phyloP scores from a whole-genome alignment of 2,329 filamentous ascomycete genomes.

The Fusarium haematococcum region DNA sequence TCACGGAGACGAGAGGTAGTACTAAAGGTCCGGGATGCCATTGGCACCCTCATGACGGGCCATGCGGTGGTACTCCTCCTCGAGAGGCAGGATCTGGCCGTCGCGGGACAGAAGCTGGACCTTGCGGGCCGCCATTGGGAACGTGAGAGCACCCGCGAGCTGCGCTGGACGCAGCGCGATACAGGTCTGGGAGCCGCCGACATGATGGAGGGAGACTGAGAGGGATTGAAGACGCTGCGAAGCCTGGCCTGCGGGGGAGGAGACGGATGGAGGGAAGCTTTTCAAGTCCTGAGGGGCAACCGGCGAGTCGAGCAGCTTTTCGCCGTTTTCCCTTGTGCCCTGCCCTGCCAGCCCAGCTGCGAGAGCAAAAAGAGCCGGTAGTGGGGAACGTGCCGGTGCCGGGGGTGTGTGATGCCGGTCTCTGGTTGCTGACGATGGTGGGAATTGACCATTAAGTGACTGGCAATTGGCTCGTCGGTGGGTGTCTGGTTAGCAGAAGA shows the following conservation, averaged over 20 bases:
- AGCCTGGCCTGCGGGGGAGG: slow-evolving; percentile 40
- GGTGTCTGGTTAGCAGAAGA: slow-evolving; percentile 13
- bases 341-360: slow-evolving; percentile 5
- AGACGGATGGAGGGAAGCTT: background rate
- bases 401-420: slow-evolving; percentile 20
- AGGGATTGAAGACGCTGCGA: slow-evolving; percentile 16
- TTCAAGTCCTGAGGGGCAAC: slow-evolving; percentile 17
- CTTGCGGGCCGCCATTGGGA: slow-evolving; percentile 44
- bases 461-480: slow-evolving; percentile 35
- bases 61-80: slow-evolving; percentile 29
- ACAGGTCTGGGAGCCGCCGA: slow-evolving; percentile 51
- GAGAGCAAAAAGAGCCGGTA: slow-evolving; percentile 22
- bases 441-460: slow-evolving; percentile 41
- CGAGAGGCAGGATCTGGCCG: slow-evolving; percentile 23
- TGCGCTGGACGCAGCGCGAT: slow-evolving; percentile 54
- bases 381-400: slow-evolving; percentile 22
- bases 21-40: slow-evolving; percentile 52
- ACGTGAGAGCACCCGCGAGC: slow-evolving; percentile 49
- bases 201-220: slow-evolving; percentile 42
- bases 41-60: slow-evolving; percentile 33
- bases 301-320: slow-evolving; percentile 38
- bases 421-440: background rate
- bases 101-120: slow-evolving; percentile 37
- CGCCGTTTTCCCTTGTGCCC: slow-evolving; percentile 16
- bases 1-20: slow-evolving; percentile 45